Evolutionary conservation across 2,329 filamentous ascomycete species (phyloP), one percentile per base, ranked within the genome.

Genomic region (Bipolaris sorokiniana): DNA sequence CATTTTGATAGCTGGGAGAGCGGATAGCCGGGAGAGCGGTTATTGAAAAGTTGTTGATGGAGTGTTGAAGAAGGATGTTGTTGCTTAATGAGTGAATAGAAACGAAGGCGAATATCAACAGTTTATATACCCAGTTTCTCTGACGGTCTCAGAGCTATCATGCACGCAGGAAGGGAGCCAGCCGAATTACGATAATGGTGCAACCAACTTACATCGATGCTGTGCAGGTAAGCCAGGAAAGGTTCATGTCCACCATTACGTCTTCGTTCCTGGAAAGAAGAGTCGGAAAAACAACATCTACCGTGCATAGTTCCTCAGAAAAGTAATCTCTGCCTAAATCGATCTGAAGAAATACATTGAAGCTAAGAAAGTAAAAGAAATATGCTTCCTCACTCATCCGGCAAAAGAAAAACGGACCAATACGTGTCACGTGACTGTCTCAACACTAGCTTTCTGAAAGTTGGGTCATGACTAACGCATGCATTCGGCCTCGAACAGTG

Each of bases 1-100:
- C 65, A 67, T 67, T 40, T 56, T 62, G 56, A 49, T 28, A 26
- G 18, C 48, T 49, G 23, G 33, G 23, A 26, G n/a, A 34, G 40
- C 20, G 13, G 3, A 26, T 26, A 26, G 20, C 48, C 47, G 16
- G 34, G 23, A 28, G 20, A 26, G 41, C 26, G 13, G 10, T 31
- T 31, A 31, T 51, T 38, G 34, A 31, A n/a, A 15, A 47, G 22
- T 26, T 31, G 10, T 45, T 44, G 7, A 41, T 41, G 10, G 26
- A 33, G 1, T 46, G n/a, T 34, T 56, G 41, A 48, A 49, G 51
- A 37, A 50, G 28, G 38, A 40, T 26, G 33, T 34, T 50, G 36
- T 38, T 58, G 48, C 20, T 50, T 54, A 16, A 16, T 20, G 42
- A 33, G 10, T 20, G 42, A 46, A 5, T 18, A 33, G 28, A 9